Evolutionary conservation across 805 yeast species (phyloP).

Genomic region (Wickerhamia fluorescens): DNA sequence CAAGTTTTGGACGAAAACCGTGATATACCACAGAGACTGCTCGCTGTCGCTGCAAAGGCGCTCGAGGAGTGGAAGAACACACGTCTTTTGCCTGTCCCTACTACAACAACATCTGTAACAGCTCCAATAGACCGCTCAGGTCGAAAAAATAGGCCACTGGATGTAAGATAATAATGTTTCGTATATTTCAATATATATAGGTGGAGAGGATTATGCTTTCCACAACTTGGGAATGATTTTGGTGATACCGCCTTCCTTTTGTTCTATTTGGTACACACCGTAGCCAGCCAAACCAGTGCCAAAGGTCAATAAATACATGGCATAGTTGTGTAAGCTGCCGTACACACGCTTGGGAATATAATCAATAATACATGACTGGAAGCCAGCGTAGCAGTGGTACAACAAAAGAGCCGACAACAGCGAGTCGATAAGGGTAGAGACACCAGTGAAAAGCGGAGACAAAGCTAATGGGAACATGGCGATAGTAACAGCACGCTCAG

Average conservation of each 20-base stretch:
- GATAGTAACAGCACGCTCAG: conserved; percentile 54
- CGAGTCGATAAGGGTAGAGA: conserved; percentile 49
- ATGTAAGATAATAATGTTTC: background rate
- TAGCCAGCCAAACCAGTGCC: conserved; percentile 63
- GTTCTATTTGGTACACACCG: conserved; percentile 66
- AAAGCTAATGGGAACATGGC: conserved; percentile 58
- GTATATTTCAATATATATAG: background rate
- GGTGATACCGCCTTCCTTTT: conserved; percentile 57
- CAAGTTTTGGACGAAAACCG: too few relatives aligned
- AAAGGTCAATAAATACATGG: conserved; percentile 51
- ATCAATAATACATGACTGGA: conserved; percentile 71
- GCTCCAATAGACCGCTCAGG: too few relatives aligned
- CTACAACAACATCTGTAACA: too few relatives aligned
- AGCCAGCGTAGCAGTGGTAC: conserved; percentile 64
- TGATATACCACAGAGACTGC: too few relatives aligned
- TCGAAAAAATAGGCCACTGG: too few relatives aligned
- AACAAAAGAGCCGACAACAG: conserved; percentile 48
- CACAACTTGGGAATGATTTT: conserved; percentile 37
- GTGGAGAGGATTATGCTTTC: conserved; percentile 29
- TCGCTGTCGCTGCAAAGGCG: too few relatives aligned
- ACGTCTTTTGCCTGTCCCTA: too few relatives aligned
- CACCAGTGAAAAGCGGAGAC: conserved; percentile 53
- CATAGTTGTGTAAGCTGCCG: conserved; percentile 55
- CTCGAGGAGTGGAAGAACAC: too few relatives aligned
- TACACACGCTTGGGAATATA: conserved; percentile 71